Percentiles rank a stretch among this genome's conserved stretches.
phyloP scores from a whole-genome alignment of 192 early-diverging fungal species.

The Rhizophagus prolifer region DNA sequence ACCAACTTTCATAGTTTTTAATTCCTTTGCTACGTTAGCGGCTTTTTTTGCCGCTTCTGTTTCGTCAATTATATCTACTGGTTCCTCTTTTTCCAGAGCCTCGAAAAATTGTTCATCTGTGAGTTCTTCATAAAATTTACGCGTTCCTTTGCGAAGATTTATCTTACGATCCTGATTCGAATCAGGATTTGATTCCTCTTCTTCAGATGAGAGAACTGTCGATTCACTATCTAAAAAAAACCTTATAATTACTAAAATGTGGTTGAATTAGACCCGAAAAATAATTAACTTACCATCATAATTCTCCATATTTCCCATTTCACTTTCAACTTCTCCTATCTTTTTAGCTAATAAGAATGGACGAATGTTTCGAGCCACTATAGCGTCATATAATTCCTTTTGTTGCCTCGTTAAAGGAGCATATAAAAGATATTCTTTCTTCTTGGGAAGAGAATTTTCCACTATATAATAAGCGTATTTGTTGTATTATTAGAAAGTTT shows the following conservation, averaged over 20 bases:
- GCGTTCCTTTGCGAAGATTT: conserved; percentile 12
- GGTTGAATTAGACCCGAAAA: background rate
- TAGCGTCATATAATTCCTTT: conserved; percentile 71
- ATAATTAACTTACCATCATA: background rate
- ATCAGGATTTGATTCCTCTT: background rate
- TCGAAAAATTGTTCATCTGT: conserved; percentile 48
- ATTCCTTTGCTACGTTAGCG: background rate
- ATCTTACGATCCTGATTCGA: background rate
- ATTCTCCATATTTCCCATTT: conserved; percentile 1
- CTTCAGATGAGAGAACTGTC: background rate
- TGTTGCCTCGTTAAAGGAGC: conserved; percentile 71
- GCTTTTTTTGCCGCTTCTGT: background rate
- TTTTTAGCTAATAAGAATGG: conserved; percentile 60
- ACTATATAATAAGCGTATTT: conserved; percentile 49
- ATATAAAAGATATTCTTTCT: conserved; percentile 85
- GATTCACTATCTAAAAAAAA: background rate
- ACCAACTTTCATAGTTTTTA: conserved; percentile 2
- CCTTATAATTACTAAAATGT: background rate
- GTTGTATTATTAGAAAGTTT: background rate
- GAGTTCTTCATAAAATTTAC: conserved; percentile 40
- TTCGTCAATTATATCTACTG: background rate
- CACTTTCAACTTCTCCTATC: conserved; percentile 1
- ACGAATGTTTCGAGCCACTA: conserved; percentile 58
- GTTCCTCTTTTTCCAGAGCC: conserved; percentile 35
- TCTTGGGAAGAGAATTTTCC: conserved; percentile 84